Base-by-base conservation (phyloP, 225 moss, liverwort and hornwort species). In the Polytrichum commune region DNA sequence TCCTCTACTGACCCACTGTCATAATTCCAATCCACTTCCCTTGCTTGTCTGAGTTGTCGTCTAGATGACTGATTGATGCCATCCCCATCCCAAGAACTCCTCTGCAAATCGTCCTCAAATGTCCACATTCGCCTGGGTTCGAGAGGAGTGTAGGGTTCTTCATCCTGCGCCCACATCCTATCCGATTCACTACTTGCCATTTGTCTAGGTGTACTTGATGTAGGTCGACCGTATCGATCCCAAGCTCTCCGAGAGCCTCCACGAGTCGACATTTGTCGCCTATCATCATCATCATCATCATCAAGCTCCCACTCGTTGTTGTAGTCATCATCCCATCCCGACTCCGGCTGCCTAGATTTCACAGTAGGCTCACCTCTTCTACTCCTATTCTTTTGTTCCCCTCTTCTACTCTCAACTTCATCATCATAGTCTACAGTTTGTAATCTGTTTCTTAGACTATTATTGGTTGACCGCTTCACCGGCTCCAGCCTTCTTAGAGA, bases 371-470 rank as follows among this genome's bases (percentile, higher is more conserved):
- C 13, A 46, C 46, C 46, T 46, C 46, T 46, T 13, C 13, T 13
- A 46, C 63, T 55, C 19, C 35, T 25, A 6, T 65, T 63, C 9
- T 56, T 60, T 66, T 72, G 72, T 67, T 72, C 73, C 65, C 72
- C 74, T 68, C 64, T 58, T 71, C 81, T 35, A 78, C 74, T 74
- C 71, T 78, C 46, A 66, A 73, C 73, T 60, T 82, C 63, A 10
- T 75, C 78, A 76, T 75, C 74, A 74, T 77, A 80, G 26, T 74
- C 26, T 73, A 81, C 83, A 30, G 64, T 73, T 74, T 33, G 69
- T 54, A 62, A 23, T 13, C 33, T 33, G 13, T 20, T 26, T 69
- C 58, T 69, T 28, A 57, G 4, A 1, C 29, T 30, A 8, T 69
- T n/a, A 27, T 30, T 30, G 22, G 32, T 20, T 5, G 58, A 29